Evolutionary conservation across 495 filamentous ascomycete genomes (phyloP).

Genomic region (Penicillium antarcticum): DNA sequence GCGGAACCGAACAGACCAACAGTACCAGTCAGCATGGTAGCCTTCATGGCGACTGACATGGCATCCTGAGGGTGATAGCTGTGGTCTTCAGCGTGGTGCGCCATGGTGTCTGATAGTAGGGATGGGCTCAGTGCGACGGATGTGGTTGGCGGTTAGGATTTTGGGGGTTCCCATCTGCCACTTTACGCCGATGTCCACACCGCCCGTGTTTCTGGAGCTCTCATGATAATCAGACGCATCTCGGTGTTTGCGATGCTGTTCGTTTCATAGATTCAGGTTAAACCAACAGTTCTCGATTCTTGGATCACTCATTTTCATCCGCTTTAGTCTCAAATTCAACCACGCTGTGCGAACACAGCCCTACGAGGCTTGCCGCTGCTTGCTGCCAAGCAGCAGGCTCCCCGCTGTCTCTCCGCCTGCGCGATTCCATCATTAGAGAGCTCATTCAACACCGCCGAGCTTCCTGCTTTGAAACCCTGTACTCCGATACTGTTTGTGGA

Average conservation of each 20-base stretch:
- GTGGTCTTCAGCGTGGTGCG: slow-evolving; percentile 46
- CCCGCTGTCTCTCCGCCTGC: slow-evolving; percentile 26
- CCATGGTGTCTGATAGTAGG: slow-evolving; percentile 42
- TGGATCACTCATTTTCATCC: background rate
- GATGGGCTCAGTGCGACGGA: slow-evolving; percentile 26
- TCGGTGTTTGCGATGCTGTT: background rate
- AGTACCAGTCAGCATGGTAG: slow-evolving; percentile 59
- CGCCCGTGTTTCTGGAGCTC: slow-evolving; percentile 9
- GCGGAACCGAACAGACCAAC: slow-evolving; percentile 71
- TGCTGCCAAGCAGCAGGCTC: slow-evolving; percentile 25
- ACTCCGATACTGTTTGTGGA: too few relatives aligned
- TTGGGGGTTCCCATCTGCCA: slow-evolving; percentile 35
- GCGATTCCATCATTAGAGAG: slow-evolving; percentile 8
- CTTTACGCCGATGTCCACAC: slow-evolving; percentile 19
- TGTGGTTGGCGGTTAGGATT: slow-evolving; percentile 25
- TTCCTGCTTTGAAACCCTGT: background rate
- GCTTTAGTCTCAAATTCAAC: background rate
- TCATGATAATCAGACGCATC: slow-evolving; percentile 1
- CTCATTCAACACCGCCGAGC: background rate
- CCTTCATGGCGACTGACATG: slow-evolving; percentile 59
- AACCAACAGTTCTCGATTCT: background rate
- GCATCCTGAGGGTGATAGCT: slow-evolving; percentile 78
- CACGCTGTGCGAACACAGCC: background rate
- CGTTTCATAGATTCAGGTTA: background rate
- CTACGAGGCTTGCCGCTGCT: slow-evolving; percentile 16